Percentiles rank a stretch among this genome's conserved stretches.
phyloP scores from a whole-genome alignment of 2,329 filamentous ascomycete genomes.

The Ilyonectria mors-panacis region DNA sequence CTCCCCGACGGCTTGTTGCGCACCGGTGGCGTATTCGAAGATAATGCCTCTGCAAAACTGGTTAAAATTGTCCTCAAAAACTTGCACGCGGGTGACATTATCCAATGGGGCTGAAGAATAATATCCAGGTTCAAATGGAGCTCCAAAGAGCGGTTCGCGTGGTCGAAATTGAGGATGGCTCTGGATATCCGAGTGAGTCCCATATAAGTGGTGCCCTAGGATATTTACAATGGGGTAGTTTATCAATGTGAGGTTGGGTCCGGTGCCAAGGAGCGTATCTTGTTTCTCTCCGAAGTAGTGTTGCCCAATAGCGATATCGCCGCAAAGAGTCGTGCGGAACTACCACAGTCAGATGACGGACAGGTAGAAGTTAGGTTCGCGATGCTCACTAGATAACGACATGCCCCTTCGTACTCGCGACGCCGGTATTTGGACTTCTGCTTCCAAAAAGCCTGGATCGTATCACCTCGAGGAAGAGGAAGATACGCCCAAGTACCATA shows the following conservation, averaged over 20 bases:
- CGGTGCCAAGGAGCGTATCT: background rate
- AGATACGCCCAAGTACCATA: background rate
- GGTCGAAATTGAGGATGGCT: background rate
- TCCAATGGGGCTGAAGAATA: constrained; percentile 2
- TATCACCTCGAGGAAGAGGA: constrained; percentile 10
- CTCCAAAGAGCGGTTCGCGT: background rate
- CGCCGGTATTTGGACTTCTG: background rate
- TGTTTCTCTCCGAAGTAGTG: background rate
- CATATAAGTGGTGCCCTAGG: background rate
- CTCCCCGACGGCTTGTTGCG: background rate
- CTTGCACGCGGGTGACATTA: background rate
- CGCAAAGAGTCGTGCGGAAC: background rate
- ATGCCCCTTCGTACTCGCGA: too few species aligned
- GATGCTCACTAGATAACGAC: background rate
- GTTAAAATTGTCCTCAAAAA: background rate
- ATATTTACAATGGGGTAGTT: background rate
- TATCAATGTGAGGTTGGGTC: background rate
- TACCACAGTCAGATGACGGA: background rate
- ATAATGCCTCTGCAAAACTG: background rate
- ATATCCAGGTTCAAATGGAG: background rate
- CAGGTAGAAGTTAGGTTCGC: background rate
- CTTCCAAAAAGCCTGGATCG: background rate
- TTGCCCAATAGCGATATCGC: background rate
- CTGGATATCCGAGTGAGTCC: background rate
- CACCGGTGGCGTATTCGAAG: background rate